These are phyloP conservation scores for Arthrobotrys conoides DNA, from an alignment of 2,329 filamentous ascomycete species.

Conservation along the genomic window DNA sequence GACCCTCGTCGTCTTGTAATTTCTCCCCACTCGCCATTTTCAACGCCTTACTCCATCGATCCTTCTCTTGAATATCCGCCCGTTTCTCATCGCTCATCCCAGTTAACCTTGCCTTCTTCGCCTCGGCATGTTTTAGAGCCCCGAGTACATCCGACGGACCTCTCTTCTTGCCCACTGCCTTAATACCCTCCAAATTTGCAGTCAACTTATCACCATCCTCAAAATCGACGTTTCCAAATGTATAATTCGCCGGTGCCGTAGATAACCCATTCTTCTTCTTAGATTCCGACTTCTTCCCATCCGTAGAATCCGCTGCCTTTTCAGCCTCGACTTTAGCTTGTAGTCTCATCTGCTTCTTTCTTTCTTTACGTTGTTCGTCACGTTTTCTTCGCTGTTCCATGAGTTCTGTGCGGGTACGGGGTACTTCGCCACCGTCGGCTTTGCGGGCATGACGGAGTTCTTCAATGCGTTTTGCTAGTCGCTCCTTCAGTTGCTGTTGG, in stretches of 20 bases:
- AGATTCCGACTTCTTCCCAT: conserved; percentile 70
- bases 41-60: conserved; percentile 91
- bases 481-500: conserved; percentile 74
- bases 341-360: conserved; percentile 87
- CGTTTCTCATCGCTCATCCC: conserved; percentile 84
- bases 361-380: conserved; percentile 85
- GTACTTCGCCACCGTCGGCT: conserved; percentile 85
- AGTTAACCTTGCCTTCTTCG: conserved; percentile 84
- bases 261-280: conserved; percentile 69
- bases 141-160: conserved; percentile 88
- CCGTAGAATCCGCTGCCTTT: conserved; percentile 71
- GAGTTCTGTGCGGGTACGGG: conserved; percentile 88
- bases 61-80: conserved; percentile 90
- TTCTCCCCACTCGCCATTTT: conserved; percentile 90
- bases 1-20: conserved; percentile 84
- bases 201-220: conserved; percentile 86
- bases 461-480: conserved; percentile 86
- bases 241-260: conserved; percentile 77
- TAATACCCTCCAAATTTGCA: conserved; percentile 75
- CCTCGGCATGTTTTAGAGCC: conserved; percentile 86
- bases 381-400: conserved; percentile 91
- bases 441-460: conserved; percentile 87
- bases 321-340: conserved; percentile 73
- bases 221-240: conserved; percentile 93
- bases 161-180: conserved; percentile 81